These are phyloP conservation scores for Fomitopsis serialis DNA, from an alignment of 768 basidiomycete genomes.

Conservation along the genomic window DNA sequence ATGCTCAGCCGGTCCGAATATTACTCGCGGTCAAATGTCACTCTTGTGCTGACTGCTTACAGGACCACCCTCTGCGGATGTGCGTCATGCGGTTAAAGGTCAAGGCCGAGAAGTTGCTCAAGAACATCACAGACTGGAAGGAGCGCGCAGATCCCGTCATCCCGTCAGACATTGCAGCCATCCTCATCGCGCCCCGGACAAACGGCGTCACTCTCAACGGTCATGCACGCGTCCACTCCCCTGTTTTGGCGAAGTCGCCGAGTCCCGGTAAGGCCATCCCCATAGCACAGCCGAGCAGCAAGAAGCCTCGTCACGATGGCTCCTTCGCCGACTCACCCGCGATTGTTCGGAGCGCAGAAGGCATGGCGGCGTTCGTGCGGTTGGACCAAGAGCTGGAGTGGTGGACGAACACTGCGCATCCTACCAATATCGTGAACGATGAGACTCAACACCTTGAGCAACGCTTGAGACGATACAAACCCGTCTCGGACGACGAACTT, in stretches of 20 bases:
- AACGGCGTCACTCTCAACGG: conserved; percentile 35
- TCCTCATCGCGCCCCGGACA: conserved; percentile 16
- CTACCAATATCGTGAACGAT: neutral
- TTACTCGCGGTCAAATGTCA: neutral
- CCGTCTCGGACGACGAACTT: conserved; percentile 18
- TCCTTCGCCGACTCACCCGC: conserved; percentile 65
- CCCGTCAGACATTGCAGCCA: conserved; percentile 36
- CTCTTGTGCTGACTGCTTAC: neutral
- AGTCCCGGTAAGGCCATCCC: conserved; percentile 17
- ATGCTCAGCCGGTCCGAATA: conserved; percentile 70
- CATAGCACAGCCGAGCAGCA: conserved; percentile 13
- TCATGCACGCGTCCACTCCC: conserved; percentile 39
- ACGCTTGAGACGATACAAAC: conserved; percentile 14
- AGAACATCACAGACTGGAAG: conserved; percentile 84
- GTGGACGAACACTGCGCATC: conserved; percentile 1
- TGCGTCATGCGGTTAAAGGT: conserved; percentile 76
- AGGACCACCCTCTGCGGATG: conserved; percentile 87
- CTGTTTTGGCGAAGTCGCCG: conserved; percentile 29
- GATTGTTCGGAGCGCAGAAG: conserved; percentile 61
- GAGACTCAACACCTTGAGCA: conserved; percentile 13
- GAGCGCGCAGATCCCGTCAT: conserved; percentile 72
- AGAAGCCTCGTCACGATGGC: conserved; percentile 33
- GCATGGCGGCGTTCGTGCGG: conserved; percentile 65
- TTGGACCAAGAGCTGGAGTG: conserved; percentile 49
- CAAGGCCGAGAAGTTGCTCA: conserved; percentile 83